Evolutionary conservation across 2,329 filamentous ascomycete genomes (phyloP).

Genomic region (Fusarium chaquense): DNA sequence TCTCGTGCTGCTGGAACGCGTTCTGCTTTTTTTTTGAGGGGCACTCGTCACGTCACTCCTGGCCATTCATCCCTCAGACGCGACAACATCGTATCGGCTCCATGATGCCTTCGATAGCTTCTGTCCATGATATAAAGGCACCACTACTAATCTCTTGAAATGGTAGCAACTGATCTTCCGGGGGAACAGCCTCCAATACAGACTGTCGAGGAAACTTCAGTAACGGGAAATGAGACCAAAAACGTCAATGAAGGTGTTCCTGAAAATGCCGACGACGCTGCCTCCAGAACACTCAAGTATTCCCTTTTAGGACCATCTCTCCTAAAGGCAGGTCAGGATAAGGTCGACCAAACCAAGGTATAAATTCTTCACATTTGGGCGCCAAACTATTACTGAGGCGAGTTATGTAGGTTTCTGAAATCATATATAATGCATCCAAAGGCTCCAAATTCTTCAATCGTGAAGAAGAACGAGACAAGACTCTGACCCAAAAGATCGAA

Average conservation of each 20-base stretch:
- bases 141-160: slow-evolving; percentile 29
- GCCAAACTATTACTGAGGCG: slow-evolving; percentile 7
- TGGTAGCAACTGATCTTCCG: slow-evolving; percentile 31
- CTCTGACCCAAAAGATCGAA: slow-evolving; percentile 86
- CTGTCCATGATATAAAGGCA: slow-evolving; percentile 4
- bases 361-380: background rate
- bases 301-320: slow-evolving; percentile 89
- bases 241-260: slow-evolving; percentile 10
- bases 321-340: slow-evolving; percentile 92
- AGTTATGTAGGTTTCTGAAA: slow-evolving; percentile 79
- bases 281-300: slow-evolving; percentile 79
- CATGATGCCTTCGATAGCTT: slow-evolving; percentile 39
- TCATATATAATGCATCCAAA: slow-evolving; percentile 97
- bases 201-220: slow-evolving; percentile 10
- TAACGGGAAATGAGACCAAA: slow-evolving; percentile 9
- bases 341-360: slow-evolving; percentile 90
- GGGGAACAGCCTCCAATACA: slow-evolving; percentile 31
- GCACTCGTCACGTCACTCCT: slow-evolving; percentile 39
- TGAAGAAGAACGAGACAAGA: slow-evolving; percentile 84
- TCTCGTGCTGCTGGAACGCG: slow-evolving; percentile 39
- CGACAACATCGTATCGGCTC: slow-evolving; percentile 28
- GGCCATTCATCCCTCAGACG: slow-evolving; percentile 28
- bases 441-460: slow-evolving; percentile 97
- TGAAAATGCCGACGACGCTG: slow-evolving; percentile 18
- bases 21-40: slow-evolving; percentile 8